phyloP scores from a whole-genome alignment of 2,329 filamentous ascomycete genomes.

The Neocucurbitaria cava region DNA sequence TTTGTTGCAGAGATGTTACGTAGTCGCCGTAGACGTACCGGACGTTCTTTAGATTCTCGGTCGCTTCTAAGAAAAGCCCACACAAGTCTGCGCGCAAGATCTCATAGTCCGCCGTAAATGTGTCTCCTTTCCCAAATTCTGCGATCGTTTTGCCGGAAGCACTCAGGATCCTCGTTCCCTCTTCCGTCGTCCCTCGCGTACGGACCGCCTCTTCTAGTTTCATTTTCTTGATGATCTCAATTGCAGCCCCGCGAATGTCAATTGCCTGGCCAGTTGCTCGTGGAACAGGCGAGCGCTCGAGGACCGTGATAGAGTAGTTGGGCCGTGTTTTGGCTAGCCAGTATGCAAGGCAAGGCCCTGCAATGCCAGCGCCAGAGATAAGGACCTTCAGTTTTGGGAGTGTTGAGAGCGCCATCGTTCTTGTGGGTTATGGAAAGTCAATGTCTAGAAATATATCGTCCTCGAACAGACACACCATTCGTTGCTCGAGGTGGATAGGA shows the following conservation, averaged over 20 bases:
- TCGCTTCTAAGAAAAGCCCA: constrained; percentile 39
- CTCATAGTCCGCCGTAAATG: constrained; percentile 41
- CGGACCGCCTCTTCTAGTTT: constrained; percentile 49
- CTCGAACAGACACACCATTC: neutral
- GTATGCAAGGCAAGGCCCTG: constrained; percentile 47
- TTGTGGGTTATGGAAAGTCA: neutral
- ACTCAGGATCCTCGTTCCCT: constrained; percentile 50
- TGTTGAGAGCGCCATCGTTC: constrained; percentile 10
- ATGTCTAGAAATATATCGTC: neutral
- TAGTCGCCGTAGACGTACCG: constrained; percentile 14
- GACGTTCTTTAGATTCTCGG: constrained; percentile 5
- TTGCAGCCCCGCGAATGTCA: constrained; percentile 53
- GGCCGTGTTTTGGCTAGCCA: constrained; percentile 38
- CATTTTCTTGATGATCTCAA: constrained; percentile 52
- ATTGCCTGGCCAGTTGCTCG: constrained; percentile 54
- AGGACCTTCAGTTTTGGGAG: constrained; percentile 36
- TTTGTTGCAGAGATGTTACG: constrained; percentile 27
- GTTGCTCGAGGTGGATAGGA: neutral
- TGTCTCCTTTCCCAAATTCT: constrained; percentile 31
- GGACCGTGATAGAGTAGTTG: constrained; percentile 50
- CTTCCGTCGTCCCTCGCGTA: constrained; percentile 47
- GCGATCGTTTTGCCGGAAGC: constrained; percentile 22
- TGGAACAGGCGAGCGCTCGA: constrained; percentile 52
- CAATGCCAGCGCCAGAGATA: constrained; percentile 50
- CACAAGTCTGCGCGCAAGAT: constrained; percentile 44